Base-by-base conservation (phyloP, 345 rosid species). In the Camelina sativa region DNA sequence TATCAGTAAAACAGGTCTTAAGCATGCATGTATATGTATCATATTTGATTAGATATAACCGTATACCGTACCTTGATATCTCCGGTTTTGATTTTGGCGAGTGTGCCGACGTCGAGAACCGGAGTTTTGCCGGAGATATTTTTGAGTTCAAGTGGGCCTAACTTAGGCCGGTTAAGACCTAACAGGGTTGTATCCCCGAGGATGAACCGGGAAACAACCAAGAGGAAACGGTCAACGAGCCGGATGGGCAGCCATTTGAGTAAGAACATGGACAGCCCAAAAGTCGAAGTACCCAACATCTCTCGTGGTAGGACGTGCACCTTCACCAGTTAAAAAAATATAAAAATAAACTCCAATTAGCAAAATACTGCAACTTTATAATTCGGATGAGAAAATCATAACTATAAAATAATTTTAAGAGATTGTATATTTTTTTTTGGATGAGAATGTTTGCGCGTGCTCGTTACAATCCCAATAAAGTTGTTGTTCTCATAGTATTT, bases 281-380 rank as follows among this genome's bases (percentile, higher is more conserved):
- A 95, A 78, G 97, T 92, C 38, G 97, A 95, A 82, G 60, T 81
- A 30, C 99, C 99, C 72, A 95, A 88, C 96, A 92, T 83, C 86
- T 90, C 91, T 81, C 82, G 91, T 70, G 99, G 99, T 71, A 95
- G 85, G 80, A 95, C 87, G 85, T 95, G 99, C 81, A 95, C 97
- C 99, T 95, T 81, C 86, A 84, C 80, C 41, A 68, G 32, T 53
- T 22, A 8, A 37, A 8, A 37, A 55, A 48, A 8, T 22, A 16
- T 1, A 30, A 13, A 56, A 46, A 41, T 13, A 43, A 52, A 65
- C 30, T 34, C 62, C 32, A 61, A 66, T 74, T 73, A 67, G 62
- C 43, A 73, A 72, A 72, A 65, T 59, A 58, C 20, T 62, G 25
- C 34, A 75, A 11, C 22, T 56, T 37, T 34, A 28, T 44, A 38